Conservation (phyloP, 2,329 filamentous ascomycete genomes). For the Apiospora aurea region DNA sequence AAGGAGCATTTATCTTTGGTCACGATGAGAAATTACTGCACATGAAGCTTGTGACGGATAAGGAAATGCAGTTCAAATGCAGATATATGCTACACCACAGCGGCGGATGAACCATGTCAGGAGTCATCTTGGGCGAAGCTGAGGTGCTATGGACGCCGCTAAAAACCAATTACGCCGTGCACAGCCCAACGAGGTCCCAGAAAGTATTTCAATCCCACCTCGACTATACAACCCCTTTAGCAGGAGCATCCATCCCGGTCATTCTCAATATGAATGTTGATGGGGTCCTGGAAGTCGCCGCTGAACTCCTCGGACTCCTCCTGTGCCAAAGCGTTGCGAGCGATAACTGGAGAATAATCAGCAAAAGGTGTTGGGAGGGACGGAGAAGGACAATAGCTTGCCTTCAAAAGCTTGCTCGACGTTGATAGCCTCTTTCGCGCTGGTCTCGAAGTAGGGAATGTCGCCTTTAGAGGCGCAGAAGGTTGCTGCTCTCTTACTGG, state of each 20-base stretch:
- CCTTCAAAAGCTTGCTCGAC: conserved; percentile 84
- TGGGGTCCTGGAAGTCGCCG: conserved; percentile 96
- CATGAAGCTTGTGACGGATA: background rate
- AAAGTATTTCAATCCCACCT: conserved; percentile 18
- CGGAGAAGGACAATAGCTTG: conserved; percentile 41
- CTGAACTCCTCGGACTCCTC: conserved; percentile 98
- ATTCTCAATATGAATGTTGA: conserved; percentile 97
- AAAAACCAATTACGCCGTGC: conserved; percentile 19
- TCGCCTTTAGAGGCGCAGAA: conserved; percentile 98
- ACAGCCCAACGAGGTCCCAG: conserved; percentile 16
- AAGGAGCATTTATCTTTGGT: background rate
- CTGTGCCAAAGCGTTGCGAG: conserved; percentile 91
- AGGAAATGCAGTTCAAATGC: conserved; percentile 9
- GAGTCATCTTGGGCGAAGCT: conserved; percentile 9
- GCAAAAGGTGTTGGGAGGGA: conserved; percentile 18
- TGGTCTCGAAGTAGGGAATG: conserved; percentile 99
- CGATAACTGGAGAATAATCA: conserved; percentile 74
- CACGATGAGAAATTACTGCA: background rate
- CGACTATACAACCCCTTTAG: conserved; percentile 50
- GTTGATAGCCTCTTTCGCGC: conserved; percentile 97
- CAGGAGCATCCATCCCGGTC: conserved; percentile 93
- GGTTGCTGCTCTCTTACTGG: conserved; percentile 92
- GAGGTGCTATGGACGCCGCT: conserved; percentile 2
- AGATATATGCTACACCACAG: conserved; percentile 10
- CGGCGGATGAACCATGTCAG: background rate